Base-by-base conservation (phyloP, 1,139 yeast genomes). In the Kodamaea derodonti region DNA sequence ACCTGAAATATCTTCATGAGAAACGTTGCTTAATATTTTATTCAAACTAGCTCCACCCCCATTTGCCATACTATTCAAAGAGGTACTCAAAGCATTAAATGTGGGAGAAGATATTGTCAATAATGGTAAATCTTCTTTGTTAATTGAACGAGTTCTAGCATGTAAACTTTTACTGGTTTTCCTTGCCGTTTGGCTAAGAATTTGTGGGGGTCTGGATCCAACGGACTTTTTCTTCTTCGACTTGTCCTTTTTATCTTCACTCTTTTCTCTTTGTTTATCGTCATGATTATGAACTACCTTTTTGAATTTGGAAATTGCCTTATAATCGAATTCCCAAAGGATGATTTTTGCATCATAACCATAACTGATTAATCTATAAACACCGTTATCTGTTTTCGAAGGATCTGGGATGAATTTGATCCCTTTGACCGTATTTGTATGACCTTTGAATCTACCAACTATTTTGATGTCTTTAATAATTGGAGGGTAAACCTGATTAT, bases 241-340 rank as follows among this genome's bases (percentile, higher is more conserved):
- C n/a, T 31, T 15, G 13, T 29, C 30, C 24, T 27, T 27, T 2
- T 13, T 12, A 20, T 22, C 25, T n/a, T 15, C 13, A 13, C 14
- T 8, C 3, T 31, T 29, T 17, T 32, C 29, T 7, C 24, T 29
- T 8, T 29, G 32, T 14, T 26, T 34, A 11, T 14, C 24, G 12
- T 12, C 24, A 29, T 8, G 29, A 12, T 20, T n/a, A 34, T 34
- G 14, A 36, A 38, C n/a, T 15, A 11, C 11, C 17, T 29, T 37
- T 29, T 72, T 74, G 10, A 70, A 57, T 38, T 69, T 70, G 1
- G 81, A 78, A 29, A 83, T 55, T 10, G 80, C 73, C 47, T 74
- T 68, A 28, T 84, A 82, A 34, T 79, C 77, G 52, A 84, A 81
- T 47, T 84, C 94, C 86, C 90, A 84, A 20, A 82, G 60, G 24